A percentile compares a stretch with the other conserved stretches of the same genome.
phyloP scores from a whole-genome alignment of 139 green algal species.

The Micractinium conductrix region DNA sequence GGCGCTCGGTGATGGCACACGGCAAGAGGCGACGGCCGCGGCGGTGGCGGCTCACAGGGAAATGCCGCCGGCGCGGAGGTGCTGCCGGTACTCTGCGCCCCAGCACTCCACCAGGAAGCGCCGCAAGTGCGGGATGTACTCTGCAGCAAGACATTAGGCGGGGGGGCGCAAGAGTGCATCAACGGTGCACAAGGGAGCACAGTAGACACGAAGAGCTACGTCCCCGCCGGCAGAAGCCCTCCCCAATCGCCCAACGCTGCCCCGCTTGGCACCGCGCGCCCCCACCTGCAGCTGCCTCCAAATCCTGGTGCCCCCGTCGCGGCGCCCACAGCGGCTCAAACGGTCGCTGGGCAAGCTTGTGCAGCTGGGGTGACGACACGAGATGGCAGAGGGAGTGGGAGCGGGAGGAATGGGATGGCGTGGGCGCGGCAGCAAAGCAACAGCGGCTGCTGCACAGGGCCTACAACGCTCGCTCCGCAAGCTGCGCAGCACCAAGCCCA shows the following conservation, averaged over 20 bases:
- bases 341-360: too few relatives aligned
- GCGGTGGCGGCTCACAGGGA: background rate
- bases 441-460: background rate
- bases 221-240: background rate
- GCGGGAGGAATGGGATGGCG: too few relatives aligned
- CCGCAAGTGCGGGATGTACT: constrained; percentile 31
- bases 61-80: constrained; percentile 14
- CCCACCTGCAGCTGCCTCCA: constrained; percentile 26
- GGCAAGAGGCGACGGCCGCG: too few relatives aligned
- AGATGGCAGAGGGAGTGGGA: too few relatives aligned
- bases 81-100: constrained; percentile 22
- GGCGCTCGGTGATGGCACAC: too few relatives aligned
- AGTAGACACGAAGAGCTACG: background rate
- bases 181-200: background rate
- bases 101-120: constrained; percentile 37
- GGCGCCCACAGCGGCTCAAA: constrained; percentile 76
- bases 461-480: background rate
- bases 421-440: too few relatives aligned
- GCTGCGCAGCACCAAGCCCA: too few relatives aligned
- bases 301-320: constrained; percentile 70
- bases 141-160: background rate
- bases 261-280: too few relatives aligned
- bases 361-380: too few relatives aligned
- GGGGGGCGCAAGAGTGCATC: background rate
- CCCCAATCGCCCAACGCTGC: background rate